phyloP scores from a whole-genome alignment of 192 early-diverging fungal genomes.

The Backusella tuberculispora region DNA sequence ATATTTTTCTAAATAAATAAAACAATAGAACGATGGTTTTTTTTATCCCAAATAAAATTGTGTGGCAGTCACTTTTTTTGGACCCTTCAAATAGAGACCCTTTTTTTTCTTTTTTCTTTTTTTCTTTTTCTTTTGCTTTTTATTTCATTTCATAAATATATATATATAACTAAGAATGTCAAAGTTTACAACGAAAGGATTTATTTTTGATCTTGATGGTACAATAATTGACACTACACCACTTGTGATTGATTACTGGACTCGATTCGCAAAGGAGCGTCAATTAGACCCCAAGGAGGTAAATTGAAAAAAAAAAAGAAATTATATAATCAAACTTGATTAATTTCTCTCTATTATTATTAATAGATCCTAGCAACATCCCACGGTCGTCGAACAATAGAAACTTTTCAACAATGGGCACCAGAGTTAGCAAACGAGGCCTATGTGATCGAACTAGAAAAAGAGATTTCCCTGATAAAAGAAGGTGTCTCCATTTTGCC shows the following conservation, averaged over 20 bases:
- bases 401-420: constrained; percentile 49
- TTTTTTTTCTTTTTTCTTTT: constrained; percentile 4
- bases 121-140: constrained; percentile 1
- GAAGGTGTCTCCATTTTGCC: constrained; percentile 54
- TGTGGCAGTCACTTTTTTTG: neutral
- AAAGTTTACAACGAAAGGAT: constrained; percentile 26
- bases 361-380: constrained; percentile 46
- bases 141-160: neutral
- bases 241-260: constrained; percentile 54
- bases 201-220: constrained; percentile 50
- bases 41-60: neutral
- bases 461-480: constrained; percentile 26
- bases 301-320: neutral
- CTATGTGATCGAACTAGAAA: constrained; percentile 23
- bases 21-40: neutral
- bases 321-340: neutral
- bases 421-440: constrained; percentile 33
- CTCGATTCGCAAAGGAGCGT: constrained; percentile 43
- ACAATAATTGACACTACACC: constrained; percentile 57
- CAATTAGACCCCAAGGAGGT: constrained; percentile 43
- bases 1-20: neutral
- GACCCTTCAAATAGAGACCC: neutral
- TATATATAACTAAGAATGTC: neutral
- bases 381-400: constrained; percentile 53
- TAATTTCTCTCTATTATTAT: neutral